Percentiles rank a stretch among this genome's conserved stretches.
Evolutionary conservation across 768 basidiomycete species (phyloP).

Genomic region (Lyophyllum decastes): DNA sequence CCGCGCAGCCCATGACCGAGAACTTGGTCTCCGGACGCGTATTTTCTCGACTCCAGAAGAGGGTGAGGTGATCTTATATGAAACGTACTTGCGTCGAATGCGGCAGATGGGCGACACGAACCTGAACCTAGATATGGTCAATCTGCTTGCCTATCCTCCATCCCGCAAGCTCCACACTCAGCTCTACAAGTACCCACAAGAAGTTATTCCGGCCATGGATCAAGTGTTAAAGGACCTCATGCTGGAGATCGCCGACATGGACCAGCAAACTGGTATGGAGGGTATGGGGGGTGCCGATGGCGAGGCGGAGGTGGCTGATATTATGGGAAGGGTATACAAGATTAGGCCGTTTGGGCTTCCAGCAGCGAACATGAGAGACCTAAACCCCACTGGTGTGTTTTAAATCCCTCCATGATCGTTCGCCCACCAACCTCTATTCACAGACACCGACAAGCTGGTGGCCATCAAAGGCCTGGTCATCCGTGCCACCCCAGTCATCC

Average conservation of each 20-base stretch:
- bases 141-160: constrained; percentile 84
- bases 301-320: constrained; percentile 86
- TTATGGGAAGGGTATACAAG: constrained; percentile 88
- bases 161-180: constrained; percentile 82
- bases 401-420: not conserved
- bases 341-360: constrained; percentile 87
- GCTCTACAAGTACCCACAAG: constrained; percentile 92
- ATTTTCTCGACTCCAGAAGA: constrained; percentile 61
- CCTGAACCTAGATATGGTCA: constrained; percentile 87
- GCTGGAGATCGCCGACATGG: constrained; percentile 83
- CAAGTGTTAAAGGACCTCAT: constrained; percentile 92
- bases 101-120: constrained; percentile 91
- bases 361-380: constrained; percentile 88
- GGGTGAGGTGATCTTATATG: constrained; percentile 73
- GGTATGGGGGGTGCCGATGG: constrained; percentile 78
- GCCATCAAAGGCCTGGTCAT: constrained; percentile 97
- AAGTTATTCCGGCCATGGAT: constrained; percentile 97
- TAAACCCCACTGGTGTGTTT: constrained; percentile 84
- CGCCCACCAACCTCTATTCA: not conserved
- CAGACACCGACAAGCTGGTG: constrained; percentile 98
- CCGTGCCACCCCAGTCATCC: constrained; percentile 95
- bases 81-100: constrained; percentile 81
- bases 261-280: constrained; percentile 67
- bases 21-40: constrained; percentile 53
- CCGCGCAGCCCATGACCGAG: constrained; percentile 69